Evolutionary conservation across 2,329 filamentous ascomycete genomes (phyloP), one percentile per base, ranked within the genome.

Genomic region (Exophiala xenobiotica): DNA sequence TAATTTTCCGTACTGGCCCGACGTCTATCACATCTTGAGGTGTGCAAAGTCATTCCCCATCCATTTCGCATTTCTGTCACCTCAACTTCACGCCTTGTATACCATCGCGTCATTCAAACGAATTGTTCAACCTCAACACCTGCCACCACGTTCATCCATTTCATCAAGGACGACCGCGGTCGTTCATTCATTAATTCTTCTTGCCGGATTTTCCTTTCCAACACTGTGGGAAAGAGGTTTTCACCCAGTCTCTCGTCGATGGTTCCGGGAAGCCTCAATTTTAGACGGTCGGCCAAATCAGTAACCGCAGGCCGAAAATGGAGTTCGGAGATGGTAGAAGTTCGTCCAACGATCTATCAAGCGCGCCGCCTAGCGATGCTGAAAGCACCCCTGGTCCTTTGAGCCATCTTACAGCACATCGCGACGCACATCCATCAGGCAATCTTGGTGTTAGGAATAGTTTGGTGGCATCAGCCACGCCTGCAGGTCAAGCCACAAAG

Each of bases 401-500:
- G 6, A 47, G 27, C 14, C 26, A 53, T 48, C 47, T 49, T 18
- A 29, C 46, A 20, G 35, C 39, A 14, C 46, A 53, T 46, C 50
- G 40, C 33, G 51, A 56, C 45, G 40, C 23, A 5, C 27, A 27
- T 19, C 9, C 45, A 44, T 24, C 51, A 39, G 40, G 44, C 40
- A 54, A 43, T 27, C 27, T 48, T 49, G 55, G 55, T 48, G 46
- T 55, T 50, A 45, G 51, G 20, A 42, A 46, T 40, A 47, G 46
- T 41, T 44, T 45, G 31, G 35, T 38, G 35, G 38, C 52, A 56
- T 41, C 45, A 58, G 59, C 56, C 56, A 62, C 59, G 57, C 18
- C 26, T 49, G 51, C 46, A 60, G 57, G 50, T 51, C 49, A 43
- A 50, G 52, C 54, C 58, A 61, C 62, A 68, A 65, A 60, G 64